Base-by-base conservation (phyloP, 2,329 filamentous ascomycete species). In the Neonectria hederae region DNA sequence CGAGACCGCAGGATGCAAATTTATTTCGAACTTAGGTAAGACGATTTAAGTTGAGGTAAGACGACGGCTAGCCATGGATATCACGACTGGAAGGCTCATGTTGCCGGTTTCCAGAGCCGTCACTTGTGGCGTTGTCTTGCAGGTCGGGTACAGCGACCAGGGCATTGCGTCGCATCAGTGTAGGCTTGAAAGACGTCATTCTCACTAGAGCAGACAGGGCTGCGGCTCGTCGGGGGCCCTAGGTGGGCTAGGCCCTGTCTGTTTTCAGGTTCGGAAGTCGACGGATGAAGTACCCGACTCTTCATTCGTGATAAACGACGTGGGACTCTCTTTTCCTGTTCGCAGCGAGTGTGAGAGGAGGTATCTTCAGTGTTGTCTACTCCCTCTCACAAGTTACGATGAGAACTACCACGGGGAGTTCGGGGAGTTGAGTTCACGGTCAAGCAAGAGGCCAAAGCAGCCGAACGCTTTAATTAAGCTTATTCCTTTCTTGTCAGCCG, bases 161-260 rank as follows among this genome's bases (percentile, higher is more conserved):
- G 48, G 59, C 40, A 48, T 38, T 49, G n/a, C 21, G n/a, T 73
- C n/a, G 42, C 68, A 72, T 70, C 63, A 72, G 46, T 17, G 7
- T 13, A 66, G 61, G 62, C 56, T 54, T 56, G 53, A 45, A 73
- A 72, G 59, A 59, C 68, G 69, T 54, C 62, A 72, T 72, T 51
- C 13, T 60, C 32, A 40, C 60, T 69, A 62, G 35, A 48, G 22
- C 1, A 26, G 48, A 62, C 53, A 61, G 24, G 24, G 54, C 43
- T 55, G 48, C 62, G 66, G 69, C 57, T 69, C 66, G 46, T 70
- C 62, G 58, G 69, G 46, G 48, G 11, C 9, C 32, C 35, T 28
- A 28, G 46, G 19, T 17, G 42, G 35, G 22, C 19, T 17, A 45
- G 21, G 19, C 28, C 40, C 38, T 58, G 42, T 13, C 19, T 40